Evolutionary conservation across 1,284 basidiomycete species (phyloP).

Genomic region (Blastosporella zonata): DNA sequence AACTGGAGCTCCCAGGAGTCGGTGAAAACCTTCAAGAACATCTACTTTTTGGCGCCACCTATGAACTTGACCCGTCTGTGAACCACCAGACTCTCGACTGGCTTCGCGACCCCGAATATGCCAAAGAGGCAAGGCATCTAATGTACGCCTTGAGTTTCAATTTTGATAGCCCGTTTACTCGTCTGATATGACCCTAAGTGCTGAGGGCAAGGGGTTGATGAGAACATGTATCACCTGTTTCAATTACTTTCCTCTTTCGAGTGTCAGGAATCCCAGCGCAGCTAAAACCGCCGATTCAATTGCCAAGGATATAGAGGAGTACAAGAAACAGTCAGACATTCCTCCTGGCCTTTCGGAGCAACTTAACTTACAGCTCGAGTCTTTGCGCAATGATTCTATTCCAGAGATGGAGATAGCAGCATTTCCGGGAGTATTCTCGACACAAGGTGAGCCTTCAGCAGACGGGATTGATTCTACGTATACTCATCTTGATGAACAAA

Average conservation of each 20-base stretch:
- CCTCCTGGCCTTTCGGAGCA: slow-evolving; percentile 16
- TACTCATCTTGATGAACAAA: background rate
- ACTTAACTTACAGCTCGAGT: slow-evolving; percentile 18
- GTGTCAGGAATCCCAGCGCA: background rate
- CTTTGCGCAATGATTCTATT: slow-evolving; percentile 7
- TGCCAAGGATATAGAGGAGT: slow-evolving; percentile 8
- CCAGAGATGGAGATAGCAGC: slow-evolving; percentile 18
- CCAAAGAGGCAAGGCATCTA: slow-evolving; percentile 1
- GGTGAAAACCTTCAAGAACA: slow-evolving; percentile 24
- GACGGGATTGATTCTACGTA: background rate
- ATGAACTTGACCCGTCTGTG: slow-evolving; percentile 4
- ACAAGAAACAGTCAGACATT: slow-evolving; percentile 4
- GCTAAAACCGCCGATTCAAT: background rate
- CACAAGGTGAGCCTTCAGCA: background rate
- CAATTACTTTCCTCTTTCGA: slow-evolving; percentile 4
- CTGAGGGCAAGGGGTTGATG: slow-evolving; percentile 7
- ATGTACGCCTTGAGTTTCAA: slow-evolving; percentile 1
- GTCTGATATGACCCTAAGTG: background rate
- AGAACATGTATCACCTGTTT: slow-evolving; percentile 7
- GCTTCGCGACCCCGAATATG: background rate
- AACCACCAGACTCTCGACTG: slow-evolving; percentile 6
- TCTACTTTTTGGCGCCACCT: slow-evolving; percentile 10
- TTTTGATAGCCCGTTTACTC: too few relatives aligned
- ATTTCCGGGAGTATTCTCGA: slow-evolving; percentile 3
- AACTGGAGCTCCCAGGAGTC: slow-evolving; percentile 19